Evolutionary conservation across 2,329 filamentous ascomycete genomes (phyloP).

Genomic region (Pseudogymnoascus sp.): DNA sequence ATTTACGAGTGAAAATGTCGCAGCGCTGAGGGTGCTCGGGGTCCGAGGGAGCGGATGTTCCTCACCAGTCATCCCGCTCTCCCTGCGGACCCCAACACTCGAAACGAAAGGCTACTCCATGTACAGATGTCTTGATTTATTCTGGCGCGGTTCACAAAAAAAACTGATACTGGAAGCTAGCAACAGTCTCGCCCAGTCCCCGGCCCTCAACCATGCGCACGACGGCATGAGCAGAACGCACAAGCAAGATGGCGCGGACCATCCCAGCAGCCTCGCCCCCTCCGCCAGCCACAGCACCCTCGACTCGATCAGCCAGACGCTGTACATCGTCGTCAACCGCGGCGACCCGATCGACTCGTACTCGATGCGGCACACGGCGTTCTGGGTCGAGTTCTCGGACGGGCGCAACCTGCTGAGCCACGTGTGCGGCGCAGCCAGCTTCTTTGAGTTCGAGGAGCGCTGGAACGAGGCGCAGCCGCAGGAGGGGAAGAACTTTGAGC

Average conservation of each 20-base stretch:
- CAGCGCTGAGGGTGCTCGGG: neutral
- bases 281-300: neutral
- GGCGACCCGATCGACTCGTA: conserved; percentile 8
- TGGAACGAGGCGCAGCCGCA: conserved; percentile 5
- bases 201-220: neutral
- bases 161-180: conserved; percentile 5
- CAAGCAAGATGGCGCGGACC: neutral
- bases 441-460: conserved; percentile 9
- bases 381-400: conserved; percentile 7
- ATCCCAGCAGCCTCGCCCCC: neutral
- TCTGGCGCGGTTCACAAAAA: neutral
- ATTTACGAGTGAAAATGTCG: conserved; percentile 1
- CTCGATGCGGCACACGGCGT: conserved; percentile 7
- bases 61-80: neutral
- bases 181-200: neutral
- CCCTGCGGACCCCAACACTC: neutral
- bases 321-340: conserved; percentile 2
- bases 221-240: neutral
- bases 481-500: conserved; percentile 1
- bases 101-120: neutral
- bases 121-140: neutral
- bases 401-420: conserved; percentile 9
- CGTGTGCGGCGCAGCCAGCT: conserved; percentile 1
- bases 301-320: conserved; percentile 1
- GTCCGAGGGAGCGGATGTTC: neutral